Evolutionary conservation across 2,329 filamentous ascomycete genomes (phyloP), one percentile per base, ranked within the genome.

Genomic region (Botrytis elliptica): DNA sequence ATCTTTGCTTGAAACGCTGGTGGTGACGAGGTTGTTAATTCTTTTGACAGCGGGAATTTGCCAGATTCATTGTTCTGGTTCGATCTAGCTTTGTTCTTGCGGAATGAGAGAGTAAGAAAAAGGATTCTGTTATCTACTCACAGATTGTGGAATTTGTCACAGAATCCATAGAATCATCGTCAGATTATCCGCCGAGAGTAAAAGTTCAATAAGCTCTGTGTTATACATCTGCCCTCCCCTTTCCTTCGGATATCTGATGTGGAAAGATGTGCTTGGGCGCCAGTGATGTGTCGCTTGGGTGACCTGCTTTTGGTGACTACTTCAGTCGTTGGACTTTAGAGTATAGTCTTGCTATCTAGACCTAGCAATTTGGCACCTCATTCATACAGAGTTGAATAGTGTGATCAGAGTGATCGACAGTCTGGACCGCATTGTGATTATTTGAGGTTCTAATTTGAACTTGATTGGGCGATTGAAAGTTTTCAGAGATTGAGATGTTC

Each of bases 151-250:
- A 57, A 18, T 14, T 57, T 29, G 52, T 29, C 29, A 18, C 7
- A 57, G n/a, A 57, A 3, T 57, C 14, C 1, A 18, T 57, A 29
- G 7, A 18, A 33, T 57, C n/a, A 29, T 57, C 3, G 7, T 4
- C 4, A 8, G n/a, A 29, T 33, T 29, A 14, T 18, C 2, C 14
- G n/a, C 8, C 29, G 6, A 33, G n/a, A 8, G 14, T 2, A 18
- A 29, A 18, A 9, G 3, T 57, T 29, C n/a, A 29, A 57, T 57
- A 18, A 29, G n/a, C n/a, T 29, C n/a, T 18, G 14, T 57, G 6
- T 29, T 29, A 16, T n/a, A 8, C 5, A 7, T 0, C 5, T 18
- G 0, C 3, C 7, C 52, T 18, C 14, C 3, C 16, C 12, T 3
- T 29, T 18, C n/a, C 49, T 55, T 9, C 7, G n/a, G 3, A 16